Evolutionary conservation across 1,284 basidiomycete genomes (phyloP), one percentile per base, ranked within the genome.

Genomic region (Amylostereum areolatum): DNA sequence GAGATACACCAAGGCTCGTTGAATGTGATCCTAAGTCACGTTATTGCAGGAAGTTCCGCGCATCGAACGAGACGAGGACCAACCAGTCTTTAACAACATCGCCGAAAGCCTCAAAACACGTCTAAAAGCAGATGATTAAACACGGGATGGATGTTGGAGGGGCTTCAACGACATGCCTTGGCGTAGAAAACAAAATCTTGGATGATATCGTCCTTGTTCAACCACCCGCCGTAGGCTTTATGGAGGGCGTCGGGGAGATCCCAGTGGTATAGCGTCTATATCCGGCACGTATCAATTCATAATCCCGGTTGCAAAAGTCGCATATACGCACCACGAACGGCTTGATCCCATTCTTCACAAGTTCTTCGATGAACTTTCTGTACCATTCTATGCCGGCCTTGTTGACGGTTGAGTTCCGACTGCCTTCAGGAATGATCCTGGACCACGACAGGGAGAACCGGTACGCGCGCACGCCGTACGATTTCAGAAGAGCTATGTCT

Each of bases 261-360:
- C 86, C 85, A 89, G 61, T 89, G 85, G 64, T 86, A 87, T 35
- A 89, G 64, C 0, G 85, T 89, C 83, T 85, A 53, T n/a, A 28
- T 11, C 18, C 28, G 33, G 33, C 33, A 8, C n/a, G 8, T 35
- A n/a, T 35, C 33, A 35, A n/a, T n/a, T 35, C 33, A 5, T 12
- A 3, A 5, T 27, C 25, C 12, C 29, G 8, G 5, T n/a, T n/a
- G 9, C 43, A 54, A 44, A 50, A 46, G 45, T 52, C 40, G 30
- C 37, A 43, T 49, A 27, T 41, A 11, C 28, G 71, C 78, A 85
- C 83, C 33, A 89, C 75, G 59, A 82, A 85, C 4, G 86, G 86
- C 1, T 70, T 74, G 50, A 89, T 87, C 2, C 78, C 81, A 30
- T 73, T 66, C 50, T 71, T 73, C 3, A 87, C 63, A 12, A 88